These are phyloP conservation scores for Malus hybrid DNA, from an alignment of 331 rosid species.

Conservation along the genomic window DNA sequence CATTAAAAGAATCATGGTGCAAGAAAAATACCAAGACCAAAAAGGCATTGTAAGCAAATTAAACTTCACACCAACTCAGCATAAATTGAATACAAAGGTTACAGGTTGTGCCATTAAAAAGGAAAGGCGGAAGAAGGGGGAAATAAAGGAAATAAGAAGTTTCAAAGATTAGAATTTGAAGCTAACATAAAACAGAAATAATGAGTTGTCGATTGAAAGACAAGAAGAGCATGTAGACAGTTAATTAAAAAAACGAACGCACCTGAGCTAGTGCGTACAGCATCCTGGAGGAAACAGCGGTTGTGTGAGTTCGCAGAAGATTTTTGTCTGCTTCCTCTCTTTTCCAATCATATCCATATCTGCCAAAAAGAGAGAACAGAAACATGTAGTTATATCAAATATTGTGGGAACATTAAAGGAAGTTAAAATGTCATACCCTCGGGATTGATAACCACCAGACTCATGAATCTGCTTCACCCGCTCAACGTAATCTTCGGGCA, in stretches of 20 bases:
- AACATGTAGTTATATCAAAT: neutral
- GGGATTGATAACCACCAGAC: conserved; percentile 83
- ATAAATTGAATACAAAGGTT: neutral
- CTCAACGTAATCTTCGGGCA: conserved; percentile 92
- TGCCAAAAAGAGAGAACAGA: conserved; percentile 20
- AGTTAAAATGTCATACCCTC: conserved; percentile 49
- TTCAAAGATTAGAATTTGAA: neutral
- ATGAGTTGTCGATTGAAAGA: neutral
- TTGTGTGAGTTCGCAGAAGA: conserved; percentile 90
- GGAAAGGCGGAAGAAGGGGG: neutral
- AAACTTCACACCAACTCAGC: neutral
- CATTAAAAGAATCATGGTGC: neutral
- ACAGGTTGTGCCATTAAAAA: neutral
- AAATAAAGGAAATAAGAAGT: neutral
- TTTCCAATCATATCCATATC: conserved; percentile 83
- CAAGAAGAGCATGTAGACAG: neutral
- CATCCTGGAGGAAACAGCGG: conserved; percentile 93
- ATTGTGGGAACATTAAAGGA: neutral
- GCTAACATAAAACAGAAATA: neutral
- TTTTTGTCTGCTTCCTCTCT: conserved; percentile 90
- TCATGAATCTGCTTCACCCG: conserved; percentile 82
- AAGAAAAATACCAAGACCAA: neutral
- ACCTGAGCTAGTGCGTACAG: conserved; percentile 83
- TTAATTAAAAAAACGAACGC: neutral
- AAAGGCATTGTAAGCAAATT: neutral